Conservation (phyloP, 225 moss, liverwort and hornwort species). For the Polytrichum commune region DNA sequence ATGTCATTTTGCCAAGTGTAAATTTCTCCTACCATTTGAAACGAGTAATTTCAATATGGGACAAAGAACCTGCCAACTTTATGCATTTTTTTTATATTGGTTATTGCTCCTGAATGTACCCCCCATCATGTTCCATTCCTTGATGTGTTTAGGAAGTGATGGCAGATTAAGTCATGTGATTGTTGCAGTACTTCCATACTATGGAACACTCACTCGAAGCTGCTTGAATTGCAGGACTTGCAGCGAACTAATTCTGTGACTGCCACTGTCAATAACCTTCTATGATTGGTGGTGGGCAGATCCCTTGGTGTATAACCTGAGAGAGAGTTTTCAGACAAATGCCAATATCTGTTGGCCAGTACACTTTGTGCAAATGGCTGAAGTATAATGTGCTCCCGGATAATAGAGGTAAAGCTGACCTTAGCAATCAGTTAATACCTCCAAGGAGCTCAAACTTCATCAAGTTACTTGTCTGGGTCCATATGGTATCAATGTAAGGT, state of each 20-base stretch:
- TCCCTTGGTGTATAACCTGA: neutral
- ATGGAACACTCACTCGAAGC: constrained; percentile 9
- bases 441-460: constrained; percentile 14
- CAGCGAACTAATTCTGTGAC: constrained; percentile 90
- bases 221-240: constrained; percentile 75
- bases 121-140: neutral
- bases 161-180: constrained; percentile 1
- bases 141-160: neutral
- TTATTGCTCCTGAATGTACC: too few relatives aligned
- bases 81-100: too few relatives aligned
- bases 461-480: constrained; percentile 9
- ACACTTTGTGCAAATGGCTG: constrained; percentile 13
- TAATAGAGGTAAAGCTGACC: constrained; percentile 13
- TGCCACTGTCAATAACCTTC: constrained; percentile 94
- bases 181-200: neutral
- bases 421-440: constrained; percentile 19
- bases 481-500: constrained; percentile 17
- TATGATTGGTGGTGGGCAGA: constrained; percentile 37
- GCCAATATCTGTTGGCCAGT: constrained; percentile 17
- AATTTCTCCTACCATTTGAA: neutral
- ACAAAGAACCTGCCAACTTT: neutral
- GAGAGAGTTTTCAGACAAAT: constrained; percentile 10
- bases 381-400: constrained; percentile 15
- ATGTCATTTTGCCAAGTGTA: neutral
- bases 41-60: neutral